Evolutionary conservation across 1,284 basidiomycete species (phyloP).

Genomic region (Ganoderma sinense): DNA sequence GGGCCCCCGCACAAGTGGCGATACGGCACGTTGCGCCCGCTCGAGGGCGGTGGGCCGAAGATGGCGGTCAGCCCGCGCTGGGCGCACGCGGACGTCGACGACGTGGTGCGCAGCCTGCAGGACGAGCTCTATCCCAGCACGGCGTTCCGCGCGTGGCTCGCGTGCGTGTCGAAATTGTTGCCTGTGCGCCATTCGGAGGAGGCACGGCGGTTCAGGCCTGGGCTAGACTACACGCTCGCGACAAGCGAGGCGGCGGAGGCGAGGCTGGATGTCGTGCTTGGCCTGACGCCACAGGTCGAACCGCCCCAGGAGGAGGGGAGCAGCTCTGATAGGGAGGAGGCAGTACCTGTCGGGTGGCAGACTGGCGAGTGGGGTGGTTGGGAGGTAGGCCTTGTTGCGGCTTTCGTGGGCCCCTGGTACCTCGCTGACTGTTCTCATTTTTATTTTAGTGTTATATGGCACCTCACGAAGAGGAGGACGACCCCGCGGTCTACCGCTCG

Average conservation of each 20-base stretch:
- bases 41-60: constrained; percentile 25
- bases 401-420: constrained; percentile 6
- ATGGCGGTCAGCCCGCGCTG: constrained; percentile 55
- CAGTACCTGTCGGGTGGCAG: constrained; percentile 65
- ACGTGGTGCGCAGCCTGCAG: constrained; percentile 72
- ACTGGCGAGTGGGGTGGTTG: constrained; percentile 90
- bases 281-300: constrained; percentile 80
- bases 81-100: constrained; percentile 58
- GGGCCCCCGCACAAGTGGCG: constrained; percentile 97
- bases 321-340: constrained; percentile 42
- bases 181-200: constrained; percentile 79
- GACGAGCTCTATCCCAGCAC: constrained; percentile 80
- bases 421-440: constrained; percentile 7
- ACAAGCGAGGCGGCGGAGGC: constrained; percentile 87
- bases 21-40: constrained; percentile 71
- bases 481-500: constrained; percentile 92
- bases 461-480: constrained; percentile 91
- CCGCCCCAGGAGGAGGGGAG: constrained; percentile 43
- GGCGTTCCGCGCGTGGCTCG: constrained; percentile 93
- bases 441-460: constrained; percentile 87
- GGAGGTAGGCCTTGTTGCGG: constrained; percentile 66
- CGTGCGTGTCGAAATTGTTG: constrained; percentile 81
- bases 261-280: constrained; percentile 89
- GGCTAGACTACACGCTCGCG: constrained; percentile 95
- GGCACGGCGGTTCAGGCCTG: constrained; percentile 90